Evolutionary conservation across 1,139 yeast genomes (phyloP), one percentile per base, ranked within the genome.

Genomic region (Debaryomyces udenii): DNA sequence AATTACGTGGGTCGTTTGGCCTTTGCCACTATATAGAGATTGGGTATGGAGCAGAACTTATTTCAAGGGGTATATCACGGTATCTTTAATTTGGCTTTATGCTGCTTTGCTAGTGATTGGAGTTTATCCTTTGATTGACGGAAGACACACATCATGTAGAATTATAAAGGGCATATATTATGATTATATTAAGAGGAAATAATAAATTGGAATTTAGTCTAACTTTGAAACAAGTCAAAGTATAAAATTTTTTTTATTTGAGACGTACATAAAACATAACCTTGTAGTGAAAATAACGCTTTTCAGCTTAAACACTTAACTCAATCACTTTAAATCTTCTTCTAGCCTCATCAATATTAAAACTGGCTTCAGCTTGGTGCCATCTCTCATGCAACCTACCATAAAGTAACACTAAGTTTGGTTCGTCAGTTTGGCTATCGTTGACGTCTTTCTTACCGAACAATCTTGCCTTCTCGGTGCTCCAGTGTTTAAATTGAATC

Each of bases 331-430:
- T 46, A 38, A 51, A 53, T 24, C 43, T 48, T 35, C 50, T 53
- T 24, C 37, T 36, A 5, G 57, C 58, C 37, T 52, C 55, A 32
- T 52, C 52, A 27, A 53, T 40, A 38, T 7, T 20, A 27, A 53
- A 54, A 35, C 49, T 39, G 3, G 40, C 26, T 38, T 54, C 58
- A 9, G 52, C 52, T 39, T 60, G 67, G 42, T 64, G 69, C 76
- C 77, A 71, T 42, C 77, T 59, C 47, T 72, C 77, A 35, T 70
- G 66, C 15, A 57, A 55, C 32, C 77, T 55, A 3, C 77, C 77
- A 45, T 59, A 64, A 10, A 66, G 26, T 26, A 64, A 52, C 2
- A 67, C 70, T 23, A 66, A 51, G 23, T 61, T 60, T 3, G 74
- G 74, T 40, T 69, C 73, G 16, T 69, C 77, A 4, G 70, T 66